A percentile compares a stretch with the other conserved stretches of the same genome.
These are phyloP conservation scores for Penicillium manginii DNA, from an alignment of 495 filamentous ascomycete species.

Conservation along the genomic window DNA sequence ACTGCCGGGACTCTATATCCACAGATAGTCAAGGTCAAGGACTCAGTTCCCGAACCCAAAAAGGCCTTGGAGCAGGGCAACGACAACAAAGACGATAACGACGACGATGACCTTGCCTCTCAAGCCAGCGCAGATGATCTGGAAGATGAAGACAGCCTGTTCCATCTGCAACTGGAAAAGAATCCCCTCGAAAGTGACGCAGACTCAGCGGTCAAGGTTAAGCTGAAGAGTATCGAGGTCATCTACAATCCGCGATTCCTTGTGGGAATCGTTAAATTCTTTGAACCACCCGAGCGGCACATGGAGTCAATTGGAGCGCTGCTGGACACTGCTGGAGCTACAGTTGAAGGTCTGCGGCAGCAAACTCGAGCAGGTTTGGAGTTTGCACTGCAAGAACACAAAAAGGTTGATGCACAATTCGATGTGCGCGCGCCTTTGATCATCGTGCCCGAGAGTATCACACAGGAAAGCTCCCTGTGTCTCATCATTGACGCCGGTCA, in stretches of 20 bases:
- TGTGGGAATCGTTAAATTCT: constrained; percentile 88
- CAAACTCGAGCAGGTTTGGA: constrained; percentile 95
- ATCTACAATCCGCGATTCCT: constrained; percentile 95
- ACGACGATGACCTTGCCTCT: constrained; percentile 69
- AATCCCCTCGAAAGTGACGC: constrained; percentile 92
- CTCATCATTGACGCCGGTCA: constrained; percentile 96
- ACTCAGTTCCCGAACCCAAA: constrained; percentile 61
- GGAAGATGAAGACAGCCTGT: constrained; percentile 76
- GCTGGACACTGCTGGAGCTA: constrained; percentile 92
- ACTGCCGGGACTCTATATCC: constrained; percentile 87
- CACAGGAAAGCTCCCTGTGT: constrained; percentile 75
- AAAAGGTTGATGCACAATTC: constrained; percentile 93
- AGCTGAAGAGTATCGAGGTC: constrained; percentile 93
- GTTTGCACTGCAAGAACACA: constrained; percentile 95
- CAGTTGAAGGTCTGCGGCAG: constrained; percentile 89
- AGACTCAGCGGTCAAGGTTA: constrained; percentile 85
- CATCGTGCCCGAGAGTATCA: constrained; percentile 93
- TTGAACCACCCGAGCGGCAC: constrained; percentile 92
- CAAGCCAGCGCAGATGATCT: constrained; percentile 54
- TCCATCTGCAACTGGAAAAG: constrained; percentile 88
- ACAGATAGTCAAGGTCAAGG: constrained; percentile 94
- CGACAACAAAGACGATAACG: constrained; percentile 63
- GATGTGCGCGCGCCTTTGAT: constrained; percentile 96
- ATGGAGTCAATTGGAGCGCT: constrained; percentile 97
- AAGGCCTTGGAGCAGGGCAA: constrained; percentile 46